Percentiles rank a stretch among this genome's conserved stretches.
Evolutionary conservation across 1,284 basidiomycete species (phyloP).

Genomic region (Papiliotrema flavescens): DNA sequence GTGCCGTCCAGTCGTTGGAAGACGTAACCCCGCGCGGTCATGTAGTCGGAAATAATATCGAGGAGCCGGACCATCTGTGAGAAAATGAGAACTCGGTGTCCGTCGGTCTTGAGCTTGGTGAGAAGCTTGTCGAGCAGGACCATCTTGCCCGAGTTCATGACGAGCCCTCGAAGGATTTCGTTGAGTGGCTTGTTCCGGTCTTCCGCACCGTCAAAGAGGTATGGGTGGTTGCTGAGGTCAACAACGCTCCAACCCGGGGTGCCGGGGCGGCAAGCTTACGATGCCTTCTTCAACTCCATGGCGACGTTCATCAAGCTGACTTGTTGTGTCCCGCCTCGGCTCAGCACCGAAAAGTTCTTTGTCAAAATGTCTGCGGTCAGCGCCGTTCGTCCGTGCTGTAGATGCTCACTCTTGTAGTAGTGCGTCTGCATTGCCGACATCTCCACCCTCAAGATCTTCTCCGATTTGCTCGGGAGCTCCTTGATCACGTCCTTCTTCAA

Average conservation of each 20-base stretch:
- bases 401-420: constrained; percentile 78
- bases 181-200: constrained; percentile 60
- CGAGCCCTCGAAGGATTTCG: constrained; percentile 88
- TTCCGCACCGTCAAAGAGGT: constrained; percentile 95
- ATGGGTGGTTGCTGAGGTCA: constrained; percentile 74
- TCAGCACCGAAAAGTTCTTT: constrained; percentile 90
- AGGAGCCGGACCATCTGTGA: constrained; percentile 99
- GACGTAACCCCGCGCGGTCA: constrained; percentile 80
- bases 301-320: constrained; percentile 93
- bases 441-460: constrained; percentile 94
- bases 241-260: neutral
- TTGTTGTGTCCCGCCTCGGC: constrained; percentile 80
- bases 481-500: constrained; percentile 98
- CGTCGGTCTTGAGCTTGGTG: constrained; percentile 79
- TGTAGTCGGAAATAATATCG: constrained; percentile 97
- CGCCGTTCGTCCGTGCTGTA: neutral
- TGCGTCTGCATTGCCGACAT: constrained; percentile 97
- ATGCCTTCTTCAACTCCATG: constrained; percentile 96
- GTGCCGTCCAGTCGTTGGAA: constrained; percentile 77
- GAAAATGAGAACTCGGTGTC: constrained; percentile 96
- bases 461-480: constrained; percentile 94
- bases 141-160: constrained; percentile 98
- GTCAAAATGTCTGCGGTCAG: constrained; percentile 72
- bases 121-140: constrained; percentile 94
- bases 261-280: constrained; percentile 42